phyloP scores from a whole-genome alignment of 805 yeast genomes.

The Pichia deserticola region DNA sequence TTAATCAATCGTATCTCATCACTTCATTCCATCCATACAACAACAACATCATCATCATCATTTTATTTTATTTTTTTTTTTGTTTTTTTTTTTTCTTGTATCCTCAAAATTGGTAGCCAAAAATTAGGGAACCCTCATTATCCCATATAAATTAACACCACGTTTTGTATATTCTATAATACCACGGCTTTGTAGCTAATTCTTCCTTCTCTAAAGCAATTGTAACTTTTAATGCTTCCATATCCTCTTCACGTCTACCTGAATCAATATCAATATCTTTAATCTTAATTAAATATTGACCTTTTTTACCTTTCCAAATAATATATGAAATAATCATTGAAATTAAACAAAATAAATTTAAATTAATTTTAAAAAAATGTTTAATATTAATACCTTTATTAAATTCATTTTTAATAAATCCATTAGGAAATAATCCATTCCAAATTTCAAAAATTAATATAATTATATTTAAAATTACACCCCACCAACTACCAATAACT shows the following conservation, averaged over 20 bases:
- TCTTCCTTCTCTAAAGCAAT: slow-evolving; percentile 41
- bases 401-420: background rate
- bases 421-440: slow-evolving; percentile 59
- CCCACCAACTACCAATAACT: slow-evolving; percentile 53
- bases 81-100: background rate
- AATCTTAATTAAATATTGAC: slow-evolving; percentile 37
- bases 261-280: slow-evolving; percentile 47
- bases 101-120: no score
- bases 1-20: no score
- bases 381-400: slow-evolving; percentile 35
- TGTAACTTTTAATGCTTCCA: slow-evolving; percentile 43
- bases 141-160: slow-evolving; percentile 34
- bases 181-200: slow-evolving; percentile 35
- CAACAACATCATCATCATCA: no score
- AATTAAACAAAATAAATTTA: slow-evolving; percentile 52
- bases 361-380: slow-evolving; percentile 52
- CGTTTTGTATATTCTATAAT: slow-evolving; percentile 39
- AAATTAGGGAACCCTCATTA: background rate
- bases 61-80: no score
- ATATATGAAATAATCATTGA: slow-evolving; percentile 32
- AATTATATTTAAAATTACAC: slow-evolving; percentile 43
- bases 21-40: no score
- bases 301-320: slow-evolving; percentile 32
- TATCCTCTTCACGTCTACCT: slow-evolving; percentile 49
- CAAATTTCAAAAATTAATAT: slow-evolving; percentile 68